Base-by-base conservation (phyloP, 2,329 filamentous ascomycete species). In the Fusarium stilboides region DNA sequence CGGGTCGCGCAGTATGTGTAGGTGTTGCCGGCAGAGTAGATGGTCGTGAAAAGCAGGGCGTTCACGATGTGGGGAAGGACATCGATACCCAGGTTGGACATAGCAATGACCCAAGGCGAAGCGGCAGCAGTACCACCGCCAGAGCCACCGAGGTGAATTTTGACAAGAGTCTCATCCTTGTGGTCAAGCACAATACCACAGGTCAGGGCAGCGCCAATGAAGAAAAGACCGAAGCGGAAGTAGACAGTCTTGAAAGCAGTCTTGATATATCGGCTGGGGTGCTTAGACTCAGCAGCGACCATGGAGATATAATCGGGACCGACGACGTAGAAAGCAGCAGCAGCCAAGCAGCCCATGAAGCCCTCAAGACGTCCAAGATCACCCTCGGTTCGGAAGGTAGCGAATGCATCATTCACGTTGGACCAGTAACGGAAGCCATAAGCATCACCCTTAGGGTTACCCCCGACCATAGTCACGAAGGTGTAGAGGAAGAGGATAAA, bases 161-260 rank as follows among this genome's bases (percentile, higher is more conserved):
- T 49, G 4, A 54, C 47, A 2, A 71, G 65, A 5, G 45, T 72
- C 2, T 42, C 28, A 14, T 71, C 66, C 10, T 24, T 49, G 9
- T 56, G 60, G 43, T 28, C 37, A 9, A 72, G 52, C 0, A 51
- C 65, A 15, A 71, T 50, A 14, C 69, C 69, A n/a, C 59, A 65
- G 8, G 67, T 67, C 3, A 71, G 3, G 2, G 69, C 65, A 39
- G 40, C 91, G 5, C 92, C 85, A 43, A 92, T 87, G 78, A 93
- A 94, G 79, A 94, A 94, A 2, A 87, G 81, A 1, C 89, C 89
- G 43, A 94, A 83, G 50, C 92, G 89, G 77, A 91, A 92, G 80
- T 93, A 93, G 9, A 92, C 89, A n/a, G 89, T 88, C 65, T 92
- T 92, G 77, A 88, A 93, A 2, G 92, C 91, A 56, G 85, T 87